Base-by-base conservation (phyloP, 164 flowering plant species). In the Chloranthus sessilifolius region DNA sequence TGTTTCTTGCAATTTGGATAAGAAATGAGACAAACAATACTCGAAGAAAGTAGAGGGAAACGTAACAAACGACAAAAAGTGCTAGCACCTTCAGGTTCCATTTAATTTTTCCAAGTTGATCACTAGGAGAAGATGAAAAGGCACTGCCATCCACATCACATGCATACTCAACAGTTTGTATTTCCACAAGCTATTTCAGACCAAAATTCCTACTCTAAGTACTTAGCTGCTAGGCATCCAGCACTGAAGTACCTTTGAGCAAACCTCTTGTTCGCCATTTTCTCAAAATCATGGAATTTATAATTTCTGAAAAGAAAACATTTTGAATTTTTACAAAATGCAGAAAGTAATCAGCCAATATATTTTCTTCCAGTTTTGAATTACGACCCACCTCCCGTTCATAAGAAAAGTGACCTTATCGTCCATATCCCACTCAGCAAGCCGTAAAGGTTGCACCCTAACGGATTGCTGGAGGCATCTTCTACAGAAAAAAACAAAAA, bases 81-180 rank as follows among this genome's bases (percentile, higher is more conserved):
- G n/a, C n/a, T 10, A 61, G 61, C 58, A 94, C 99, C 96, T 89
- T 87, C 62, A 94, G 68, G 73, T 94, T 94, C 97, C 97, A 94
- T 66, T 79, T 87, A 83, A 97, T 94, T 59, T 62, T 80, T 41
- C 96, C 99, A 73, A 94, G 94, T 30, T 64, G 81, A 64, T 89
- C 95, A 61, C 5, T 54, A 27, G 83, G 76, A 57, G 95, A 89
- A 65, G 85, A 78, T 52, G 99, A 94, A 64, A 94, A 94, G 50
- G 99, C 99, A 76, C 99, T 94, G 59, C 99, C 99, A 76, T 94
- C 99, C 72, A 94, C 85, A 75, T 94, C 99, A 39, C 96, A 89
- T 25, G 99, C 99, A 76, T 89, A 94, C 70, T 89, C 96, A 62
- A 94, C 99, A 63, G 82, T 68, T 70, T 27, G 75, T 83, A 74